A percentile compares a stretch with the other conserved stretches of the same genome.
Conservation (phyloP, 2,329 filamentous ascomycete species). For the Diaporthe sp. region DNA sequence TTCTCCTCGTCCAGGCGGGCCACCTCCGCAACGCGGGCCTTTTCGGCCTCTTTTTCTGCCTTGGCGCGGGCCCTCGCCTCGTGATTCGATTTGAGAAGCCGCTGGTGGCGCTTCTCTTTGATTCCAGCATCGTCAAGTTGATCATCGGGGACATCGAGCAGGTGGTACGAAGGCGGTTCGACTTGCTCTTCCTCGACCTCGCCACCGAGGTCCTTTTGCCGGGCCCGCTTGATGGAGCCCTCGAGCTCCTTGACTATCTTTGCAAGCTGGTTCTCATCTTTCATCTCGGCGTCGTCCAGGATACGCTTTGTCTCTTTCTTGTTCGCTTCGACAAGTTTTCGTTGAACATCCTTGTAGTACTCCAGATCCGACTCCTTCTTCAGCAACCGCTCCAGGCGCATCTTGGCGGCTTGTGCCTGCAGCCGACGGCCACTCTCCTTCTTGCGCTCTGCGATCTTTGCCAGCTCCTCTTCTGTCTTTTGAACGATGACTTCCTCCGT, state of each 20-base stretch:
- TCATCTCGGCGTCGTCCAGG: constrained; percentile 90
- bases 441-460: constrained; percentile 89
- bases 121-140: constrained; percentile 90
- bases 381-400: constrained; percentile 94
- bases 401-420: constrained; percentile 96
- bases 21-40: constrained; percentile 83
- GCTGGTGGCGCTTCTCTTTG: constrained; percentile 93
- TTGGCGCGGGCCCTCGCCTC: constrained; percentile 95
- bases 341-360: constrained; percentile 88
- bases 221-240: constrained; percentile 86
- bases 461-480: constrained; percentile 95
- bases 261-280: constrained; percentile 88
- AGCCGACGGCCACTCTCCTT: constrained; percentile 92
- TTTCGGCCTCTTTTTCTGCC: constrained; percentile 93
- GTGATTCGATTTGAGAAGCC: constrained; percentile 92
- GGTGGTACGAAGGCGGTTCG: constrained; percentile 85
- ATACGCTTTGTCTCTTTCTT: constrained; percentile 93
- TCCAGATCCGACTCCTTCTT: constrained; percentile 96
- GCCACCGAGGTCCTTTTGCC: constrained; percentile 92
- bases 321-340: constrained; percentile 76
- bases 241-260: constrained; percentile 89
- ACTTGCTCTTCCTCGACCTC: constrained; percentile 81
- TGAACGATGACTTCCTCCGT: constrained; percentile 90
- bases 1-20: constrained; percentile 85
- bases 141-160: constrained; percentile 90